Conservation (phyloP, 305 asterid genomes). For the Rubia occidens region DNA sequence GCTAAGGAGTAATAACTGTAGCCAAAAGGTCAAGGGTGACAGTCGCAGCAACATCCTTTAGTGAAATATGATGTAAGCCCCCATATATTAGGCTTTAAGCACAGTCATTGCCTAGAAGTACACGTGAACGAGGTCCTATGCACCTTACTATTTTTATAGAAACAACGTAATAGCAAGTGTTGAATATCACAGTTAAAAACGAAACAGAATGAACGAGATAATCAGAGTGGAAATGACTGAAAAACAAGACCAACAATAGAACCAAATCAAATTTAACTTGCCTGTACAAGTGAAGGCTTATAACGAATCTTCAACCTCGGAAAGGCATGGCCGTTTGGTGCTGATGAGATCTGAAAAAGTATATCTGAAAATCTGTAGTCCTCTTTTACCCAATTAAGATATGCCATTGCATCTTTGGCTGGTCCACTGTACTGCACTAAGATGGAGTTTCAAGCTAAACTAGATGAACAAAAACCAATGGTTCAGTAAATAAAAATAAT, state of each 20-base stretch:
- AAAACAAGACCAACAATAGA: background rate
- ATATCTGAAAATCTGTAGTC: constrained; percentile 65
- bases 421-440: constrained; percentile 95
- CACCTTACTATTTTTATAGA: background rate
- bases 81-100: background rate
- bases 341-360: constrained; percentile 71
- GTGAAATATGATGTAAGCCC: background rate
- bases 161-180: background rate
- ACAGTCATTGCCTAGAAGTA: background rate
- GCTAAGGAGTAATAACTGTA: background rate
- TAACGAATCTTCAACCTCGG: constrained; percentile 86
- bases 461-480: background rate
- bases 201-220: background rate
- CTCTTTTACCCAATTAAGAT: constrained; percentile 71
- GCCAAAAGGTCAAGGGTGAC: background rate
- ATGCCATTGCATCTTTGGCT: constrained; percentile 68
- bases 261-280: constrained; percentile 23
- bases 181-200: background rate
- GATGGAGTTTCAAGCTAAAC: constrained; percentile 7
- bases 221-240: background rate
- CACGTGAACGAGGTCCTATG: background rate
- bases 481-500: background rate
- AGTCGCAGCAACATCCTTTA: background rate
- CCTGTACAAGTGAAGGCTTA: constrained; percentile 99
- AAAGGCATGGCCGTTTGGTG: constrained; percentile 66